Conservation (phyloP, 176 grass and related monocot species). For the Guadua angustifolia region DNA sequence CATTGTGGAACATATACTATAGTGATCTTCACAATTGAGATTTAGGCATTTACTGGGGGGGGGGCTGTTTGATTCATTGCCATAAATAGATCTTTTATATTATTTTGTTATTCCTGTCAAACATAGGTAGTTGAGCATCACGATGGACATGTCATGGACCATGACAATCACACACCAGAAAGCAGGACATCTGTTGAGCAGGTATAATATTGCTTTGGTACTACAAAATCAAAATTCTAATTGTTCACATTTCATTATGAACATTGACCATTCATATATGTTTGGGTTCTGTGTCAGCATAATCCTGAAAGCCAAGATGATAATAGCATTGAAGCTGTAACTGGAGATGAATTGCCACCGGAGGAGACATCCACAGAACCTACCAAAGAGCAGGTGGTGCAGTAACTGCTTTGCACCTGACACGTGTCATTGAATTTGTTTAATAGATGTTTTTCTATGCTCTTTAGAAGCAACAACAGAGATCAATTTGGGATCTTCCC, state of each 20-base stretch:
- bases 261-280: slow-evolving; percentile 17
- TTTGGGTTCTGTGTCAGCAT: slow-evolving; percentile 46
- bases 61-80: slow-evolving; percentile 1
- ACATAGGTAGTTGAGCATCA: slow-evolving; percentile 56
- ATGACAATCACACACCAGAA: slow-evolving; percentile 51
- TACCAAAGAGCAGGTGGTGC: slow-evolving; percentile 48
- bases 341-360: slow-evolving; percentile 30
- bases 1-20: neutral
- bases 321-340: neutral
- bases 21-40: slow-evolving; percentile 3
- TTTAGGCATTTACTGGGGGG: neutral
- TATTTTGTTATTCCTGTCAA: slow-evolving; percentile 31
- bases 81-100: neutral
- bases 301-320: slow-evolving; percentile 42
- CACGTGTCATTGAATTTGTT: slow-evolving; percentile 26
- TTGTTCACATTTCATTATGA: slow-evolving; percentile 5
- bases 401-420: slow-evolving; percentile 28
- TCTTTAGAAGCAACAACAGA: slow-evolving; percentile 26
- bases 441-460: slow-evolving; percentile 8
- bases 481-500: slow-evolving; percentile 20
- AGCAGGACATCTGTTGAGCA: slow-evolving; percentile 42
- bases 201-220: slow-evolving; percentile 41
- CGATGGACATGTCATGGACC: slow-evolving; percentile 39
- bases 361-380: slow-evolving; percentile 36
- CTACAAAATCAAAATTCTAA: slow-evolving; percentile 25